Evolutionary conservation across 2,329 filamentous ascomycete species (phyloP), one percentile per base, ranked within the genome.

Genomic region (Sporothrix sp.): DNA sequence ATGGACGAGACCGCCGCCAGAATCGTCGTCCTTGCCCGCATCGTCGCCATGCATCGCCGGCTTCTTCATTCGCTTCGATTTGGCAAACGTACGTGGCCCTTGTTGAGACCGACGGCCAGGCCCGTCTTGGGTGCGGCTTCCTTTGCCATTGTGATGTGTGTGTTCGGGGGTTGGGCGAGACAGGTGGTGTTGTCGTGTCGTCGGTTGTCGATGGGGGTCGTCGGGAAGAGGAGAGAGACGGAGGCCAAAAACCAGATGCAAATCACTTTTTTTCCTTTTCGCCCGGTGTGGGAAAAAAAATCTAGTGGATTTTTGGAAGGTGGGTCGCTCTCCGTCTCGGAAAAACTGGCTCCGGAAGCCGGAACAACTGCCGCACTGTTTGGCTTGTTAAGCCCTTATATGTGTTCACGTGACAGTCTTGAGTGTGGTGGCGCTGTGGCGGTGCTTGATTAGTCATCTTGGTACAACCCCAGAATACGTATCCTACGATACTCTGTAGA

Each of bases 101-200:
- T 76, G 76, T 82, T 82, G 64, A 74, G 67, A 67, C 79, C 79
- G 64, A 77, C 70, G 70, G 73, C 70, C 62, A 82, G 69, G 69
- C 78, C 79, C 69, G 70, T 71, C 63, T 72, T 74, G 64, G 72
- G 71, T 62, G 74, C 69, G 56, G 72, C 67, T 71, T 80, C 77
- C 69, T 76, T 77, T 63, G 76, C 77, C 78, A 81, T 82, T 66
- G 64, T 50, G 25, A 38, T 62, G 58, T 53, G 60, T 61, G 59
- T 61, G 59, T 59, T 57, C 57, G 61, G 45, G 43, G 21, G 54
- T 48, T 53, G 39, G 55, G 55, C 52, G 57, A 50, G 42, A 49
- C 35, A n/a, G 23, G 16, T 45, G 35, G 30, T 7, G 42, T 46
- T 46, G 49, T 45, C 35, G 42, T 52, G 58, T 60, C 59, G 59